These are phyloP conservation scores for Fraxinus sp. DNA, from an alignment of 305 asterid genomes.

Conservation along the genomic window DNA sequence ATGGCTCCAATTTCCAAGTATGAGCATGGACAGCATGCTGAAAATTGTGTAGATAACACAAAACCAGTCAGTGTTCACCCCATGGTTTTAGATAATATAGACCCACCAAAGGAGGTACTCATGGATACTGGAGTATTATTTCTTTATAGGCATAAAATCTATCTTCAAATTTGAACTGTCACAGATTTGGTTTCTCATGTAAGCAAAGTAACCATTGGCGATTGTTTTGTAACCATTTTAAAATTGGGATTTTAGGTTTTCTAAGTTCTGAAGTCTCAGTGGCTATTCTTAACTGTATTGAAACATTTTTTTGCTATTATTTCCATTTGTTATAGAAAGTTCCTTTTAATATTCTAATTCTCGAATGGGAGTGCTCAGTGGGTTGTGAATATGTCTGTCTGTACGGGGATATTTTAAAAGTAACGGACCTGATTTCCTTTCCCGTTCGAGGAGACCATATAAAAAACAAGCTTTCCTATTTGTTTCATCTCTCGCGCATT, in stretches of 20 bases:
- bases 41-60: constrained; percentile 34
- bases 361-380: not conserved
- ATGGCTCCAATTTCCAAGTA: constrained; percentile 51
- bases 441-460: not conserved
- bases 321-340: not conserved
- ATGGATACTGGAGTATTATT: not conserved
- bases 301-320: not conserved
- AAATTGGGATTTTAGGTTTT: not conserved
- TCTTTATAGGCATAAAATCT: not conserved
- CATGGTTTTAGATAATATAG: constrained; percentile 41
- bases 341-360: not conserved
- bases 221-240: not conserved
- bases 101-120: constrained; percentile 59
- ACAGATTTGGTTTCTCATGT: not conserved
- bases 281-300: not conserved
- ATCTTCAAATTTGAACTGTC: not conserved
- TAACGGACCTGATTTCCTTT: not conserved
- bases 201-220: not conserved
- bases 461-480: not conserved
- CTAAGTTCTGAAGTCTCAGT: not conserved
- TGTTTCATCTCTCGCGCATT: not conserved
- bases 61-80: constrained; percentile 48
- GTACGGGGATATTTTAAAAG: not conserved
- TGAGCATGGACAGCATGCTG: constrained; percentile 40
- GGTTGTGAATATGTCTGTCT: not conserved